Conservation (phyloP, 345 rosid genomes). For the Bretschneidera sinensis region DNA sequence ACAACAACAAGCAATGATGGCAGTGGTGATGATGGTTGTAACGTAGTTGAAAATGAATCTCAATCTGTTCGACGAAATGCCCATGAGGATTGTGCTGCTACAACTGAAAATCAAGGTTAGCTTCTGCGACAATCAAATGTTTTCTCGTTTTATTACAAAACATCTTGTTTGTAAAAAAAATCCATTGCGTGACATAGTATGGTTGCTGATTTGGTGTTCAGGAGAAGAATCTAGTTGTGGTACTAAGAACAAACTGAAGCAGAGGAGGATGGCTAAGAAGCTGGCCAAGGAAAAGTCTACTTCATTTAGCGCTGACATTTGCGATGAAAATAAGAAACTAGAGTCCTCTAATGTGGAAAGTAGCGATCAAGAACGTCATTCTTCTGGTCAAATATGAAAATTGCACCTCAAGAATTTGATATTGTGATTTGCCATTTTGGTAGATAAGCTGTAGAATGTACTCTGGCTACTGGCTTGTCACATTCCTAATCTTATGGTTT, state of each 20-base stretch:
- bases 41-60: slow-evolving; percentile 14
- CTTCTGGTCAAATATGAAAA: neutral
- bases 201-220: slow-evolving; percentile 4
- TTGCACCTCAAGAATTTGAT: neutral
- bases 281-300: slow-evolving; percentile 29
- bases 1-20: neutral
- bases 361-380: neutral
- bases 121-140: neutral
- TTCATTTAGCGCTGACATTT: neutral
- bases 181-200: neutral
- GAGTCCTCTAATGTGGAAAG: neutral
- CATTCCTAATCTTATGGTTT: too few species aligned
- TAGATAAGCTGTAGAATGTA: too few species aligned
- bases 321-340: neutral
- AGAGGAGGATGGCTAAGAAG: slow-evolving; percentile 55
- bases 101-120: slow-evolving; percentile 10
- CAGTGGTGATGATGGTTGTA: too few species aligned
- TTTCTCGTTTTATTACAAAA: neutral
- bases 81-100: slow-evolving; percentile 17
- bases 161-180: neutral
- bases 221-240: slow-evolving; percentile 18
- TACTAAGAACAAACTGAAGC: slow-evolving; percentile 40
- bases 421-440: too few species aligned
- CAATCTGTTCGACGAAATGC: slow-evolving; percentile 59
- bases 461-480: too few species aligned